A percentile compares a stretch with the other conserved stretches of the same genome.
These are phyloP conservation scores for Marchantia paleacea DNA, from an alignment of 225 moss, liverwort and hornwort genomes.

Conservation along the genomic window DNA sequence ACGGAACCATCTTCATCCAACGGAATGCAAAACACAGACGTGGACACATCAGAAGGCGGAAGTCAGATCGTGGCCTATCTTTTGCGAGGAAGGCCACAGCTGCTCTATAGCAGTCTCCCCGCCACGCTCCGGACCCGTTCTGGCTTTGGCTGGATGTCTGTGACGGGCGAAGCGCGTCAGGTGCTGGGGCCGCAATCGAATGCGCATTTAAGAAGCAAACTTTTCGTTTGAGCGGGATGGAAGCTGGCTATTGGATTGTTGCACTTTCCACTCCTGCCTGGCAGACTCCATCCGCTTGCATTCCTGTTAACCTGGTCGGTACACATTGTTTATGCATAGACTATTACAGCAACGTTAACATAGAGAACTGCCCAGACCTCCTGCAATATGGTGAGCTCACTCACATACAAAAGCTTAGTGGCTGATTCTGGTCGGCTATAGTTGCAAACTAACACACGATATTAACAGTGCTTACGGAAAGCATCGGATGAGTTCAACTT, in stretches of 20 bases:
- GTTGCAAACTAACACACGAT: not conserved
- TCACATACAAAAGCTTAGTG: not conserved
- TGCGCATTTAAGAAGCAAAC: not conserved
- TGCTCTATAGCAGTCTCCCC: not conserved
- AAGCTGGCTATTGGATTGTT: not conserved
- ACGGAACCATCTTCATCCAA: slow-evolving; percentile 1
- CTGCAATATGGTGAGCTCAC: not conserved
- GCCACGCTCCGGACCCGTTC: not conserved
- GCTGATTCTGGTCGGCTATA: not conserved
- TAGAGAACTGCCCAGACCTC: not conserved
- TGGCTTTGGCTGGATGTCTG: not conserved
- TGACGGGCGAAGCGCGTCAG: slow-evolving; percentile 7
- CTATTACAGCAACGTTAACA: not conserved
- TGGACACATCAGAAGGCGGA: not conserved
- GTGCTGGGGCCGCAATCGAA: not conserved
- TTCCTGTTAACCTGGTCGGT: not conserved
- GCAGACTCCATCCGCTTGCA: not conserved
- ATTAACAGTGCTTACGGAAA: too few relatives aligned
- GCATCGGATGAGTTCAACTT: not conserved
- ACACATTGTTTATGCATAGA: not conserved
- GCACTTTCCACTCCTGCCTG: not conserved
- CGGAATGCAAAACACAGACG: slow-evolving; percentile 1
- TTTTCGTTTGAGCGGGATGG: not conserved
- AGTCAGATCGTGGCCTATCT: not conserved
- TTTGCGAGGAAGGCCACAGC: slow-evolving; percentile 8